These are phyloP conservation scores for Obelidium mucronatum DNA, from an alignment of 192 early-diverging fungal species.

Conservation along the genomic window DNA sequence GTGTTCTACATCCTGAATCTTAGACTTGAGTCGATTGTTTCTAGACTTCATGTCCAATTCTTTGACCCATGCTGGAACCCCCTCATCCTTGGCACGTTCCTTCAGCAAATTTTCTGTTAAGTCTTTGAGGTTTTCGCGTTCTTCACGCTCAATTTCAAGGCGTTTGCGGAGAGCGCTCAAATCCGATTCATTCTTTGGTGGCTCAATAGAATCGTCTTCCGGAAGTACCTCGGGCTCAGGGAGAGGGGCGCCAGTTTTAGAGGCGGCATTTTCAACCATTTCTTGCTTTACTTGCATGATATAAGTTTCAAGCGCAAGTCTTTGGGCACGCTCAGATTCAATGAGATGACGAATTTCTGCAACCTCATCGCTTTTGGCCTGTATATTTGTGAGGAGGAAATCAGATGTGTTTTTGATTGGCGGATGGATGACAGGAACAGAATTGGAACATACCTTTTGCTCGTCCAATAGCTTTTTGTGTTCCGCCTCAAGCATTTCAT, in stretches of 20 bases:
- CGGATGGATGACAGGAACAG: neutral
- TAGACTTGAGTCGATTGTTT: constrained; percentile 34
- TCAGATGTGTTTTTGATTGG: neutral
- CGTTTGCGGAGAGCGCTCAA: constrained; percentile 17
- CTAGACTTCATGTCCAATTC: constrained; percentile 41
- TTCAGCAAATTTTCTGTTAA: constrained; percentile 35
- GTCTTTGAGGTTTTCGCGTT: constrained; percentile 34
- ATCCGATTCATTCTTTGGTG: constrained; percentile 13
- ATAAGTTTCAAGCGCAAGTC: constrained; percentile 42
- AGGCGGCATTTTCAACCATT: constrained; percentile 31
- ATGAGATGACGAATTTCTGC: constrained; percentile 39
- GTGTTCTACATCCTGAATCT: constrained; percentile 34
- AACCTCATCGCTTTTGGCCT: constrained; percentile 23
- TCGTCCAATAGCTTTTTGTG: constrained; percentile 25
- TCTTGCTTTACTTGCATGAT: constrained; percentile 45
- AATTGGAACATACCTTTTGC: neutral
- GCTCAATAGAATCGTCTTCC: constrained; percentile 12
- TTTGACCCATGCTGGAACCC: constrained; percentile 34
- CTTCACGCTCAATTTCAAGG: constrained; percentile 38
- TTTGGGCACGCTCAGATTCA: constrained; percentile 39
- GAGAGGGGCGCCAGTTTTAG: constrained; percentile 2
- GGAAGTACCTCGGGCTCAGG: constrained; percentile 35
- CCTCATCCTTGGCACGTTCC: constrained; percentile 23
- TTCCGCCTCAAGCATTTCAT: constrained; percentile 28
- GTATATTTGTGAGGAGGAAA: neutral